phyloP scores from a whole-genome alignment of 192 early-diverging fungal genomes.

The Rhizophagus prolifer region DNA sequence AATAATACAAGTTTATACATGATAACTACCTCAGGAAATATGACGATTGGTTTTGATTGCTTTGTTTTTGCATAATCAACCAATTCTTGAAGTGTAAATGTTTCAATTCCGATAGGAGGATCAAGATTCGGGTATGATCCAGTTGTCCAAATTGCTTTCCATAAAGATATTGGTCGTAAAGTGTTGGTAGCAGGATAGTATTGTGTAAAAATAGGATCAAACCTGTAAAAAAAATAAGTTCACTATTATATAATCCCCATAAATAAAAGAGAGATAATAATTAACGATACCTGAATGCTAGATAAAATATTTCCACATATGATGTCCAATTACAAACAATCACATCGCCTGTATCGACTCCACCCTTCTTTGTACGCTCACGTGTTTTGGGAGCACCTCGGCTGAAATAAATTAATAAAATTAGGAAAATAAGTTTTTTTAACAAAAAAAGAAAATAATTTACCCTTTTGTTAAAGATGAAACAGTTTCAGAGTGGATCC shows the following conservation, averaged over 20 bases:
- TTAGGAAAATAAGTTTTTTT: background rate
- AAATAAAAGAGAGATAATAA: background rate
- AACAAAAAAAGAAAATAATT: background rate
- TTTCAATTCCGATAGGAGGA: constrained; percentile 33
- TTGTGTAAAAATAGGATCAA: constrained; percentile 62
- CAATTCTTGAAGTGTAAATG: constrained; percentile 46
- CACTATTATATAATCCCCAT: background rate
- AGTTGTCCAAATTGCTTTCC: constrained; percentile 50
- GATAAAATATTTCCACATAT: constrained; percentile 79
- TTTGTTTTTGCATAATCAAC: constrained; percentile 39
- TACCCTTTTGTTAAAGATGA: constrained; percentile 67
- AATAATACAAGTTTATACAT: background rate
- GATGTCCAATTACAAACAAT: constrained; percentile 82
- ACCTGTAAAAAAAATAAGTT: constrained; percentile 44
- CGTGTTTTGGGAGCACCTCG: constrained; percentile 29
- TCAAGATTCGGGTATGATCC: constrained; percentile 50
- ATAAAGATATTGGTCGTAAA: constrained; percentile 52
- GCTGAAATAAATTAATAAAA: constrained; percentile 10
- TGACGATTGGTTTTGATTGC: constrained; percentile 53
- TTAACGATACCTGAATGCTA: constrained; percentile 57
- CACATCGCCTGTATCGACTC: constrained; percentile 63
- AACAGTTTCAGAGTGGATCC: constrained; percentile 62
- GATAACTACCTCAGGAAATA: constrained; percentile 64
- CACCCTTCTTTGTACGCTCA: constrained; percentile 27
- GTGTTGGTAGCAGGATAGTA: constrained; percentile 47